Evolutionary conservation across 495 filamentous ascomycete species (phyloP).

Genomic region (Hyaloscypha variabilis): DNA sequence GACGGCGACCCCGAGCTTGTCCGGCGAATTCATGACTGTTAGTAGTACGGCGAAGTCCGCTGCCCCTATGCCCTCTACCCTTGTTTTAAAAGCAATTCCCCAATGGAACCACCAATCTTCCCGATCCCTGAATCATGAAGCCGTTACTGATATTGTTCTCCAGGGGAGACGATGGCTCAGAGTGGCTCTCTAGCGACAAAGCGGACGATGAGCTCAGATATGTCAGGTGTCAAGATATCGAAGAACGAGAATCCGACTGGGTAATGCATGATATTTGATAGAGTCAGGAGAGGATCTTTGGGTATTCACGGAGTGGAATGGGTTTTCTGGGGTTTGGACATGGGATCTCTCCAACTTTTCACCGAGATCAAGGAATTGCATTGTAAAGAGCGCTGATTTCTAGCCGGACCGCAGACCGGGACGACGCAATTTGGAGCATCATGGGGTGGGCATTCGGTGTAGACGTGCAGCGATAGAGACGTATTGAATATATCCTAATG

Average conservation of each 20-base stretch:
- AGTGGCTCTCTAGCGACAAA: constrained; percentile 7
- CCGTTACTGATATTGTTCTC: too few species aligned
- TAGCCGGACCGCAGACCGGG: background rate
- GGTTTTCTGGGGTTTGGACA: background rate
- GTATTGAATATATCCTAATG: constrained; percentile 13
- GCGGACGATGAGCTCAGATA: background rate
- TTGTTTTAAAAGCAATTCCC: background rate
- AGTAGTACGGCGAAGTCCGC: background rate
- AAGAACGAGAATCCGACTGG: background rate
- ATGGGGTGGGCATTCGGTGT: constrained; percentile 10
- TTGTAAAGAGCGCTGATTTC: constrained; percentile 12
- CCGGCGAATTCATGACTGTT: constrained; percentile 24
- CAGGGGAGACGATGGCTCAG: constrained; percentile 15
- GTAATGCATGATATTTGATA: constrained; percentile 1
- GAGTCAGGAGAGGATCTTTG: background rate
- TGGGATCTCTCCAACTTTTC: background rate
- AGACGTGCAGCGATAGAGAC: constrained; percentile 19
- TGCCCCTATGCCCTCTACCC: background rate
- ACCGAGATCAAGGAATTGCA: background rate
- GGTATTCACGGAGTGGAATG: constrained; percentile 4
- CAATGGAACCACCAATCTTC: too few species aligned
- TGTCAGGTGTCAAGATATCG: constrained; percentile 11
- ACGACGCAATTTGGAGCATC: background rate
- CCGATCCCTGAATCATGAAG: too few species aligned
- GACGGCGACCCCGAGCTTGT: constrained; percentile 43